Conservation (phyloP, 1,139 yeast species). For the Kurtzmaniella quercitrusa region DNA sequence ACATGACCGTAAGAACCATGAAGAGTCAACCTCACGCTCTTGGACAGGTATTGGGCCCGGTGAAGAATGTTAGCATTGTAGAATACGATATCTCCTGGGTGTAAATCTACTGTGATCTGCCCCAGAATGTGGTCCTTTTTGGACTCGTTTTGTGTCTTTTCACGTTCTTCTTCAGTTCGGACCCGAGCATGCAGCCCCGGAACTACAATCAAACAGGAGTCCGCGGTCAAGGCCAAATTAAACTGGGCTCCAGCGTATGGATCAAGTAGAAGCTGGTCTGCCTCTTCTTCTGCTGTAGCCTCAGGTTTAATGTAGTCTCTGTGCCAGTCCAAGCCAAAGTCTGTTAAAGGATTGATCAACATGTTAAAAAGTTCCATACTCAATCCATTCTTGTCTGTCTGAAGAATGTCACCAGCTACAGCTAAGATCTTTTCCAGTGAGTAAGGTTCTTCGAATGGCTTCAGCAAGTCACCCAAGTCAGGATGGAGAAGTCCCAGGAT, state of each 20-base stretch:
- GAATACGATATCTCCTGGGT: slow-evolving; percentile 54
- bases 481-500: slow-evolving; percentile 50
- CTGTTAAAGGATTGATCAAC: slow-evolving; percentile 54
- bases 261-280: slow-evolving; percentile 29
- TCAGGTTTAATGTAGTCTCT: slow-evolving; percentile 52
- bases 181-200: slow-evolving; percentile 49
- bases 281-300: slow-evolving; percentile 44
- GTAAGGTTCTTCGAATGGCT: slow-evolving; percentile 43
- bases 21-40: slow-evolving; percentile 40
- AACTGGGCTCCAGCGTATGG: slow-evolving; percentile 55
- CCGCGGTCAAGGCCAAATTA: slow-evolving; percentile 49
- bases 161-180: slow-evolving; percentile 45
- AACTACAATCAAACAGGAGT: slow-evolving; percentile 46
- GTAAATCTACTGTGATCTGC: slow-evolving; percentile 39
- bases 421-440: slow-evolving; percentile 38
- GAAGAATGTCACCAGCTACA: slow-evolving; percentile 44
- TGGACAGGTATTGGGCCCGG: slow-evolving; percentile 43
- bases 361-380: slow-evolving; percentile 54
- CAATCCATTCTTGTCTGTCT: slow-evolving; percentile 31
- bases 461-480: slow-evolving; percentile 34
- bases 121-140: slow-evolving; percentile 37
- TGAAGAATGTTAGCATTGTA: slow-evolving; percentile 53
- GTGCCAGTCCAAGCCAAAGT: slow-evolving; percentile 57
- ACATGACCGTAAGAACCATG: slow-evolving; percentile 55
- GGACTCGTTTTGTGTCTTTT: slow-evolving; percentile 32